Percentiles rank a stretch among this genome's conserved stretches.
Evolutionary conservation across 768 basidiomycete species (phyloP).

Genomic region (Mycena alexandri): DNA sequence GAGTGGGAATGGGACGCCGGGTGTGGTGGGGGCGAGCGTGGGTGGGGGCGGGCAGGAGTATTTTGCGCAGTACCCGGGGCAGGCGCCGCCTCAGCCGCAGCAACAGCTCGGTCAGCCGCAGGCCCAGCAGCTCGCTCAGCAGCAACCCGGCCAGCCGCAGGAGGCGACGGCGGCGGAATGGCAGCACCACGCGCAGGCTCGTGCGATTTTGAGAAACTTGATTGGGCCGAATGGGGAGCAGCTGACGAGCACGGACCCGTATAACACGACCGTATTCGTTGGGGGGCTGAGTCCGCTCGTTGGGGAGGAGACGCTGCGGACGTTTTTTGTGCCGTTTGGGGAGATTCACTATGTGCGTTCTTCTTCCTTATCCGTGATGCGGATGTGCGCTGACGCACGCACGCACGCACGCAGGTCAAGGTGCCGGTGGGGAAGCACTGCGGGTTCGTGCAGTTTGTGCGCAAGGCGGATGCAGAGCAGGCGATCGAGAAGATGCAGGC

Average conservation of each 20-base stretch:
- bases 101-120: no score
- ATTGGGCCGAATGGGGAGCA: slow-evolving; percentile 91
- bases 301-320: slow-evolving; percentile 90
- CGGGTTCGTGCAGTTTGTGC: slow-evolving; percentile 95
- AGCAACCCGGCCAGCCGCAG: neutral
- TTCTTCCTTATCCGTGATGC: slow-evolving; percentile 19
- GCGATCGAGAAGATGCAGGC: slow-evolving; percentile 98
- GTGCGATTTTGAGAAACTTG: slow-evolving; percentile 84
- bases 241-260: slow-evolving; percentile 91
- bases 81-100: no score
- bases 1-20: slow-evolving; percentile 30
- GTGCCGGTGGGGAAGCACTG: slow-evolving; percentile 97
- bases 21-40: slow-evolving; percentile 56
- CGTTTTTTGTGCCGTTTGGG: slow-evolving; percentile 93
- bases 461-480: slow-evolving; percentile 90
- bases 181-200: slow-evolving; percentile 88
- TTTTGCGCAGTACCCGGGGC: slow-evolving; percentile 24
- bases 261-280: slow-evolving; percentile 96
- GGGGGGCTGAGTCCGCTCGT: slow-evolving; percentile 91
- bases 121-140: no score
- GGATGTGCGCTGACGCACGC: slow-evolving; percentile 22
- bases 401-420: slow-evolving; percentile 85
- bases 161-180: slow-evolving; percentile 73
- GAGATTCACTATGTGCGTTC: slow-evolving; percentile 88
- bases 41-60: slow-evolving; percentile 45